These are phyloP conservation scores for Medicago arabica DNA, from an alignment of 306 rosid species.

Conservation along the genomic window DNA sequence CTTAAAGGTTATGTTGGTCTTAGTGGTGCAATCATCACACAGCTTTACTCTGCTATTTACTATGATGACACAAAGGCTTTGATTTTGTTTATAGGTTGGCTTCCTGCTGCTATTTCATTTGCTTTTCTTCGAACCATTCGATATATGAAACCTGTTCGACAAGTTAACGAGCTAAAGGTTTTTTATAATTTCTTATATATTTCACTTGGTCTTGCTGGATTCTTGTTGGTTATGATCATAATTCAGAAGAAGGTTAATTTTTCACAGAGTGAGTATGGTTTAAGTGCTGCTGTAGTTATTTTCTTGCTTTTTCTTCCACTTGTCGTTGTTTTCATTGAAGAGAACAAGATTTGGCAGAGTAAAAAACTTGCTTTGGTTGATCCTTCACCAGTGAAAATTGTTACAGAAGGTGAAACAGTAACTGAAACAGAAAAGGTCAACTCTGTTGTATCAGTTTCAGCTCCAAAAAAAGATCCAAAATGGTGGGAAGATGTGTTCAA, in stretches of 20 bases:
- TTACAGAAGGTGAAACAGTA: conserved; percentile 24
- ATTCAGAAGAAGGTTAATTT: conserved; percentile 51
- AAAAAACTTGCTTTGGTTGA: conserved; percentile 38
- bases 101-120: conserved; percentile 67
- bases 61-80: conserved; percentile 58
- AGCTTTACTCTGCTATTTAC: conserved; percentile 68
- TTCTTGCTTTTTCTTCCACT: conserved; percentile 67
- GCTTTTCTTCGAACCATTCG: conserved; percentile 57
- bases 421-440: background rate
- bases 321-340: conserved; percentile 53
- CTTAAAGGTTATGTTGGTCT: conserved; percentile 72
- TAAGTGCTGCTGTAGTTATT: conserved; percentile 51
- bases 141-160: conserved; percentile 46
- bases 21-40: conserved; percentile 77
- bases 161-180: conserved; percentile 56
- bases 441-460: background rate
- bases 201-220: conserved; percentile 72
- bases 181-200: conserved; percentile 68
- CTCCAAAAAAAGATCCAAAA: conserved; percentile 7
- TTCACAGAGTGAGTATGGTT: conserved; percentile 45
- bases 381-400: conserved; percentile 40
- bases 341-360: conserved; percentile 45
- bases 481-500: conserved; percentile 59
- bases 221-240: conserved; percentile 59
- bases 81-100: conserved; percentile 72